phyloP scores from a whole-genome alignment of 441 rosid species.

The Theobroma grandiflorum region DNA sequence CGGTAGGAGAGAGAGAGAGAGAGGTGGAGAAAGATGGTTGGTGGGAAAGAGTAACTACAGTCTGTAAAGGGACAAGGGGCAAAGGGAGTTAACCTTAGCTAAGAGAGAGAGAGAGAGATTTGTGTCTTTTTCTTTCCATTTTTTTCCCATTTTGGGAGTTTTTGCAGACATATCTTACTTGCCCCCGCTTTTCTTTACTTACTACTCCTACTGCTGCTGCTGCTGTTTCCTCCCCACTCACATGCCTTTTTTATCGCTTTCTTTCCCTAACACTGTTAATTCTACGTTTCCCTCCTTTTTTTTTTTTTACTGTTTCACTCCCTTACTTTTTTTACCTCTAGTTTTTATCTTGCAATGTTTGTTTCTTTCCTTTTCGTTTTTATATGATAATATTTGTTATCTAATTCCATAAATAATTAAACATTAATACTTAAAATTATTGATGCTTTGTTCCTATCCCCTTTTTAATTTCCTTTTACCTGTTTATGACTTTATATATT shows the following conservation, averaged over 20 bases:
- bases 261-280: not conserved
- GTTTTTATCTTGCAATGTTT: too few species aligned
- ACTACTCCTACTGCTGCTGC: not conserved
- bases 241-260: not conserved
- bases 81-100: not conserved
- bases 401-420: too few species aligned
- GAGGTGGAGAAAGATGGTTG: constrained; percentile 41
- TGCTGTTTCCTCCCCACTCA: not conserved
- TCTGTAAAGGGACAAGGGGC: constrained; percentile 49
- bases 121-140: not conserved
- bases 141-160: not conserved
- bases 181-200: not conserved
- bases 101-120: not conserved
- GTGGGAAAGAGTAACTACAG: constrained; percentile 49
- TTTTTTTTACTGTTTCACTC: not conserved
- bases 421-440: too few species aligned
- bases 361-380: too few species aligned
- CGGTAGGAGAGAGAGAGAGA: constrained; percentile 29
- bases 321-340: too few species aligned
- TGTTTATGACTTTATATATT: too few species aligned
- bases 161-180: not conserved
- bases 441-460: too few species aligned
- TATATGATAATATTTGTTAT: too few species aligned
- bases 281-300: too few species aligned
- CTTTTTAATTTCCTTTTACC: too few species aligned